Conservation (phyloP, 495 filamentous ascomycete species). For the Penicillium alfredii region DNA sequence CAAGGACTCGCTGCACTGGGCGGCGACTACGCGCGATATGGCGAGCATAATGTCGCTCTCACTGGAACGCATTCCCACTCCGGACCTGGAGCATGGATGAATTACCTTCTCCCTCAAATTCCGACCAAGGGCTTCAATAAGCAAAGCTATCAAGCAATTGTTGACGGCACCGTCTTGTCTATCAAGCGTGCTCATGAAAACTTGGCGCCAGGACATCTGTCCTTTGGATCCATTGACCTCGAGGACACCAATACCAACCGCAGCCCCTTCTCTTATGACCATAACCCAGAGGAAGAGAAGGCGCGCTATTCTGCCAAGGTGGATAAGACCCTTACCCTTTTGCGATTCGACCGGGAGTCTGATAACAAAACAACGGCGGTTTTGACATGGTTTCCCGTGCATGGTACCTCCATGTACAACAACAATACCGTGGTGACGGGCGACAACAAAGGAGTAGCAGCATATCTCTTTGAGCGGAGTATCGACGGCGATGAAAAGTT, state of each 20-base stretch:
- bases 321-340: conserved; percentile 79
- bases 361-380: conserved; percentile 72
- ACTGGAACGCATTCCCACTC: conserved; percentile 94
- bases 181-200: conserved; percentile 77
- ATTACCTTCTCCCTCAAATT: conserved; percentile 92
- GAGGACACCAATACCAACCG: conserved; percentile 84
- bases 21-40: conserved; percentile 64
- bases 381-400: conserved; percentile 89
- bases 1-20: conserved; percentile 63
- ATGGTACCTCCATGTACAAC: conserved; percentile 85
- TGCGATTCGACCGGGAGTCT: conserved; percentile 69
- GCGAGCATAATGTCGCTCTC: conserved; percentile 78
- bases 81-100: conserved; percentile 89
- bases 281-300: conserved; percentile 78
- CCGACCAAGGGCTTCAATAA: conserved; percentile 84
- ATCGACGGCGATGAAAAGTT: conserved; percentile 46
- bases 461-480: conserved; percentile 75
- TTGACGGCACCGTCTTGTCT: conserved; percentile 76
- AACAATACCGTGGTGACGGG: conserved; percentile 92
- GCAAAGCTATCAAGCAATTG: conserved; percentile 84
- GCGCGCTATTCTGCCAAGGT: conserved; percentile 67
- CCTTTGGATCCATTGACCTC: conserved; percentile 66
- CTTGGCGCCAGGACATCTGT: conserved; percentile 64
- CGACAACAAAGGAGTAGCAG: conserved; percentile 95
- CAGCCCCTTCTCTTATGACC: conserved; percentile 84